Percentiles rank a stretch among this genome's conserved stretches.
These are phyloP conservation scores for Panaeolus cyanescens DNA, from an alignment of 768 basidiomycete species.

Conservation along the genomic window DNA sequence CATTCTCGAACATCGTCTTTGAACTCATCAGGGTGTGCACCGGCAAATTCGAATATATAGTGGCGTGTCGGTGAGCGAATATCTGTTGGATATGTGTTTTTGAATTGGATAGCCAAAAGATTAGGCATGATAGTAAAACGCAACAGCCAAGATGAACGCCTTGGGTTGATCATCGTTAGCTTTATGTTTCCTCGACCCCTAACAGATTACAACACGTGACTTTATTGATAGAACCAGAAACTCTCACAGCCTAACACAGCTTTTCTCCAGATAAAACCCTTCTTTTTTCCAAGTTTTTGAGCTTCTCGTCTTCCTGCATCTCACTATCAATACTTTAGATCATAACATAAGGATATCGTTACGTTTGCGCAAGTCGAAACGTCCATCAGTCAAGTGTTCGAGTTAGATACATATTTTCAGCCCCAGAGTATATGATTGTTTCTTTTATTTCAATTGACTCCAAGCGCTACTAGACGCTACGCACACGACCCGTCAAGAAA, in stretches of 20 bases:
- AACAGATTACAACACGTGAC: not conserved
- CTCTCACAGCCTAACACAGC: not conserved
- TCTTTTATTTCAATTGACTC: no score
- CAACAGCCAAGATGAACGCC: conserved; percentile 1
- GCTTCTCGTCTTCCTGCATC: no score
- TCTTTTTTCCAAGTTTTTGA: no score
- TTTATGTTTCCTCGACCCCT: conserved; percentile 1
- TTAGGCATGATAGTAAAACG: conserved; percentile 61
- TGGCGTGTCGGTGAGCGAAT: conserved; percentile 56
- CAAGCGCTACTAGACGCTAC: no score
- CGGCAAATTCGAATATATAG: conserved; percentile 69
- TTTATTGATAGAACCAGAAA: not conserved
- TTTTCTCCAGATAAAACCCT: no score
- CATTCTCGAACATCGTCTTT: conserved; percentile 74
- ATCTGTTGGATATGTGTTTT: conserved; percentile 60
- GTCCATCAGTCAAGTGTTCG: no score
- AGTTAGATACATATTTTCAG: no score
- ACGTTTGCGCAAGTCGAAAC: no score
- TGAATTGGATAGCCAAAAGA: conserved; percentile 73
- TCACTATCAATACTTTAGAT: no score
- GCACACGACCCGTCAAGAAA: no score
- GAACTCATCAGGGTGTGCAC: conserved; percentile 85
- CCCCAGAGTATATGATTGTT: no score
- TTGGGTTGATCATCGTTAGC: conserved; percentile 3
- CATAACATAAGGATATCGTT: no score